Evolutionary conservation across 2,329 filamentous ascomycete species (phyloP), one percentile per base, ranked within the genome.

Genomic region (Zymoseptoria brevis): DNA sequence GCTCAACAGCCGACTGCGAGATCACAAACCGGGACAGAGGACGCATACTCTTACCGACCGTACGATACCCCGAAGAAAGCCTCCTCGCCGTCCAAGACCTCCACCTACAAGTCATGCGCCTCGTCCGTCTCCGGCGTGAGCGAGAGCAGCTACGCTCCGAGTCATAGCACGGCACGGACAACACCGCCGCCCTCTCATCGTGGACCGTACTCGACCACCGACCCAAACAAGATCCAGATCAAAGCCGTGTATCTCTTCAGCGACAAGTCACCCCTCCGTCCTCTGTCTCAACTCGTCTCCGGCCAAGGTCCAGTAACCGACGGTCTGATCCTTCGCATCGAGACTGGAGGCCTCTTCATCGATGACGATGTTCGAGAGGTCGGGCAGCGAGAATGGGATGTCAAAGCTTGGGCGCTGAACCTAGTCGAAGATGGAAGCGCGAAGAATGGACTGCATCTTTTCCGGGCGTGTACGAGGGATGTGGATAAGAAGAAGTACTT

Each of bases 351-450:
- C 19, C 81, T 97, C 57, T 97, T 97, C 76, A 94, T 99, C 71
- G 94, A 99, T 73, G 94, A 99, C 73, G 94, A 97, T 73, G 84
- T 96, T 56, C 86, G 92, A 51, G 86, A 86, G 62, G 90, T 96
- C 16, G 87, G 90, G n/a, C 91, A 97, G 75, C 86, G 94, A 60
- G 94, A 99, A 76, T 99, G 94, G 94, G 94, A 99, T 73, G 86
- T 97, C 71, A 97, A 97, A 75, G 92, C 93, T 24, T 97, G 94
- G 94, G 96, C 91, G 50, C 83, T 99, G 76, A 96, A 96, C 77
- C 79, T 88, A 65, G 85, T 95, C 74, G 94, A 97, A 82, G 87
- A 69, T 49, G 69, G 68, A 7, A 58, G 57, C 24, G 66, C 67
- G 76, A 77, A 79, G 72, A 70, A 74, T 50, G 75, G 76, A n/a